Evolutionary conservation across 2,329 filamentous ascomycete genomes (phyloP), one percentile per base, ranked within the genome.

Genomic region (Xylaria sp.): DNA sequence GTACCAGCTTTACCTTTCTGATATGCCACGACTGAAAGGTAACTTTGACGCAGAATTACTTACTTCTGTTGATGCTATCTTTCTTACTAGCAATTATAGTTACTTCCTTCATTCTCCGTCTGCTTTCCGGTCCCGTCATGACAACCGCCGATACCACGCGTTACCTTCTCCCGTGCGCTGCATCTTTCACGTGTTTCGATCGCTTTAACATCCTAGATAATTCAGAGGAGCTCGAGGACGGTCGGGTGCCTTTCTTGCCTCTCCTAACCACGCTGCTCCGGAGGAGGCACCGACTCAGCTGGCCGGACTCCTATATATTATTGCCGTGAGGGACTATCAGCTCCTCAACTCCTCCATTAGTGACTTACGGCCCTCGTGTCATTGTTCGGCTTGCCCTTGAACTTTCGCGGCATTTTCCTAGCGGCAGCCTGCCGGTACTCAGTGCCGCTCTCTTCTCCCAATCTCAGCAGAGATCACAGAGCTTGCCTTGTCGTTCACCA

Each of bases 321-420:
- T 67, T 36, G 57, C 68, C 15, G 61, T 70, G 56, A 65, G 49
- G 40, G 67, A 69, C n/a, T 61, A 67, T 13, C 9, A 31, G 17
- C 58, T 65, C 3, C 53, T 70, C 20, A 49, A 54, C 10, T 62
- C 46, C 0, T 67, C 49, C 26, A 53, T 60, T 3, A 40, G 36
- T 15, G 23, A 36, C 28, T 57, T 44, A 4, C 20, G 58, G 48
- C 49, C 28, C 31, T 33, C 31, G 31, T 33, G 31, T 33, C 31
- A 33, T 33, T 33, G 31, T 33, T 33, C 31, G 31, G 31, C 31
- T 33, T 33, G 31, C 31, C 6, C 31, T 33, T 7, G 6, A 33
- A 4, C 31, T 33, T 33, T 7, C 6, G 6, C 31, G 31, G 6
- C 4, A 33, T 33, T 33, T 33, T 7, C 6, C 31, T 7, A 33